phyloP scores from a whole-genome alignment of 2,329 filamentous ascomycete species.

The Verticillium dahliae region DNA sequence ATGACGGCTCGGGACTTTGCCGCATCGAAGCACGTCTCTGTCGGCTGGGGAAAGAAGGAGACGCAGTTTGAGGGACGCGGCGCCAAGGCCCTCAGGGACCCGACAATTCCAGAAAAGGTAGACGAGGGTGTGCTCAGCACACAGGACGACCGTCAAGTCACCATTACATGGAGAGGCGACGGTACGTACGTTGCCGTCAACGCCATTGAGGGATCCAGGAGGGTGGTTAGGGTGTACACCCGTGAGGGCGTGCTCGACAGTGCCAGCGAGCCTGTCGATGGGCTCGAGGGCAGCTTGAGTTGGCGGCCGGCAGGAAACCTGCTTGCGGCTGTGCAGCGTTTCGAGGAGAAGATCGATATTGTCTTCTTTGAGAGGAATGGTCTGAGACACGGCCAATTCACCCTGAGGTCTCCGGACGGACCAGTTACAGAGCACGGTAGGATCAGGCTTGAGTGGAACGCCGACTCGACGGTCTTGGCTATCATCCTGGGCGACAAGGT shows the following conservation, averaged over 20 bases:
- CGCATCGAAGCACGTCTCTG: conserved; percentile 87
- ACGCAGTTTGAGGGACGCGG: conserved; percentile 95
- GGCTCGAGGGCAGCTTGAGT: conserved; percentile 77
- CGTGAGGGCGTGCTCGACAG: conserved; percentile 87
- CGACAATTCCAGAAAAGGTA: conserved; percentile 87
- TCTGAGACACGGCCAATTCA: conserved; percentile 91
- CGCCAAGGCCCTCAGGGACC: conserved; percentile 79
- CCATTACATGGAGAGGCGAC: conserved; percentile 90
- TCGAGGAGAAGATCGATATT: conserved; percentile 65
- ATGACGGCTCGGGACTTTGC: conserved; percentile 73
- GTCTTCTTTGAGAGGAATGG: conserved; percentile 97
- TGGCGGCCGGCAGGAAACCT: conserved; percentile 91
- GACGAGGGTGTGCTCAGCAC: conserved; percentile 74
- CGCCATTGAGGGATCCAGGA: conserved; percentile 63
- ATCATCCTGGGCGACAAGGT: conserved; percentile 67
- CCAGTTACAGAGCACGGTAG: conserved; percentile 45
- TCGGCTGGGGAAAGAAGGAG: conserved; percentile 97
- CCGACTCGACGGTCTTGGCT: conserved; percentile 84
- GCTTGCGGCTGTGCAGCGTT: conserved; percentile 76
- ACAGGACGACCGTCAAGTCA: conserved; percentile 64
- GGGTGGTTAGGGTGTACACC: conserved; percentile 84
- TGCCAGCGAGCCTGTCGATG: conserved; percentile 90
- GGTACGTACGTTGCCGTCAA: conserved; percentile 87
- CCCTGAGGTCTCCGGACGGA: conserved; percentile 61
- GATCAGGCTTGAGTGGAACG: conserved; percentile 77